Percentiles rank a stretch among this genome's conserved stretches.
These are phyloP conservation scores for Arachnomyces sp. DNA, from an alignment of 2,329 filamentous ascomycete species.

Conservation along the genomic window DNA sequence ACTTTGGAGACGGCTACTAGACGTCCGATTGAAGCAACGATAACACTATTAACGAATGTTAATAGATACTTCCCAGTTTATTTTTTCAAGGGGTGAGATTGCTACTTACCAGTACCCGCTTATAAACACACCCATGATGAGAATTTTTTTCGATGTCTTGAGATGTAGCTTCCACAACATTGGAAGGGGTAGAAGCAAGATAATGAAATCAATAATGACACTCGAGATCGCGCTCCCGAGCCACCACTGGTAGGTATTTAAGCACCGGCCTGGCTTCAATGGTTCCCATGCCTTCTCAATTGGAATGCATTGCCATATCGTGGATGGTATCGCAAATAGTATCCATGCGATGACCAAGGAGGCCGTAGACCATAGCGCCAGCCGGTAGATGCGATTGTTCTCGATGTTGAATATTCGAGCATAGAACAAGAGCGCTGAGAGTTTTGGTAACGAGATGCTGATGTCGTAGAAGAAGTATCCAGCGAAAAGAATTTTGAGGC, in stretches of 20 bases:
- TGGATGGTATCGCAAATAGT: neutral
- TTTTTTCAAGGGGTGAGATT: no score
- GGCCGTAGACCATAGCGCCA: constrained; percentile 1
- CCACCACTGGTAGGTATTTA: neutral
- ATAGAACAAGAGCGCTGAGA: constrained; percentile 13
- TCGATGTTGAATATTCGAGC: constrained; percentile 2
- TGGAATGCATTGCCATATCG: constrained; percentile 1
- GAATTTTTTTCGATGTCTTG: neutral
- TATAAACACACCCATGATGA: constrained; percentile 4
- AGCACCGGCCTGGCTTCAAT: constrained; percentile 2
- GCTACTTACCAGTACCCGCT: constrained; percentile 6
- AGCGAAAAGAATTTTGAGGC: constrained; percentile 3
- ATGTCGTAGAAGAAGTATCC: constrained; percentile 6
- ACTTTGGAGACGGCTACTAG: no score
- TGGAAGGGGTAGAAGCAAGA: constrained; percentile 7
- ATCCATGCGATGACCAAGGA: constrained; percentile 1
- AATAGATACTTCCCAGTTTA: no score
- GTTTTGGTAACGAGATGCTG: constrained; percentile 9
- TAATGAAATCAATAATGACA: constrained; percentile 4
- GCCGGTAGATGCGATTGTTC: constrained; percentile 17
- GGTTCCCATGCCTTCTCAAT: constrained; percentile 4
- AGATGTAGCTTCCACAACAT: constrained; percentile 5
- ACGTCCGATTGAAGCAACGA: no score
- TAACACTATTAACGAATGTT: no score
- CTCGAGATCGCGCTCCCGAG: constrained; percentile 2